Evolutionary conservation across 2,329 filamentous ascomycete genomes (phyloP), one percentile per base, ranked within the genome.

Genomic region (Leptodontidium sp.): DNA sequence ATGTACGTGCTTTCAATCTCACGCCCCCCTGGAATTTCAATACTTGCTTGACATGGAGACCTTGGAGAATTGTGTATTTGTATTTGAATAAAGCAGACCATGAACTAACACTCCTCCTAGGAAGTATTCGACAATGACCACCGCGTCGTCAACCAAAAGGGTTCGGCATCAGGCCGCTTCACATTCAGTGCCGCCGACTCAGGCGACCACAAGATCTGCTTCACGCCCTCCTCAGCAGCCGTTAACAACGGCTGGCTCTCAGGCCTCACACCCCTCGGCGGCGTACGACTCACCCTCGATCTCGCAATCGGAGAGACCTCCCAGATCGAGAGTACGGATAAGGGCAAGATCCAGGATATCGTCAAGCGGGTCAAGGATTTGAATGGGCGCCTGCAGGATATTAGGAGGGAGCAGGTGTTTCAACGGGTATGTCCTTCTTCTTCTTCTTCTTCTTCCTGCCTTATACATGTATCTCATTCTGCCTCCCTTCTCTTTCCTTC

Each of bases 121-220:
- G 96, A 99, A 85, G 88, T 91, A 77, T 99, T 99, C 82, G 94
- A 98, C 87, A 95, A 97, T 82, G 91, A 98, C 85, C 96, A 99
- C 87, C 94, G 94, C 72, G 92, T 99, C 71, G 93, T 98, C 72
- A 93, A 91, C 73, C 93, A 97, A 82, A 91, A 91, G 70, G 94
- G 95, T 76, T 82, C 86, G 52, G 82, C 88, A 70, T 84, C 87
- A 53, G 94, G 96, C 75, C 92, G 92, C 78, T 98, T 98, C 86
- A 98, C 95, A 77, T 98, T 99, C 87, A 94, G 91, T 74, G 93
- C 96, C 64, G 93, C 93, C 78, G 96, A 98, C 80, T 88, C 92
- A n/a, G 96, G 96, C 80, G 93, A 97, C 81, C 96, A 99, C 88
- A 90, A 90, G 80, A 90, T 99, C 81, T 99, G 96, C 87, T 97